Evolutionary conservation across 805 yeast genomes (phyloP), one percentile per base, ranked within the genome.

Genomic region (Alloascoidea africana): DNA sequence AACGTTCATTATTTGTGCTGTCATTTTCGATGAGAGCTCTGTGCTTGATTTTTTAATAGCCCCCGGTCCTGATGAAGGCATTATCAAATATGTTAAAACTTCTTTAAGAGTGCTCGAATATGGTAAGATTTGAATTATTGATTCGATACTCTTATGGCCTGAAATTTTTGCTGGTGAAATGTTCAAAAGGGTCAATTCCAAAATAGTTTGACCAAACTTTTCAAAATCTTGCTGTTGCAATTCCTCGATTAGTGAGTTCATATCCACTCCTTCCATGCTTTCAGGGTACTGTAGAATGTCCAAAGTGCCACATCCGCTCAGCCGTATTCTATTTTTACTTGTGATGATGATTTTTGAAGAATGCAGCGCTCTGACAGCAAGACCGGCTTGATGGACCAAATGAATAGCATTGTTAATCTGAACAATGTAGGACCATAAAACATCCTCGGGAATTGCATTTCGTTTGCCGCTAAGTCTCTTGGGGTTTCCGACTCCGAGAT

Each of bases 281-380:
- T 64, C 65, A 41, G 52, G 64, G n/a, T 23, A 23, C 8, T 66
- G 54, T 16, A 86, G 49, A 4, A 86, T 70, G 55, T 85, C 94
- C 41, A 65, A 58, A 13, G 79, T 68, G 2, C 87, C 95, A 47
- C 77, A 68, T 17, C 81, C 73, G 4, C 81, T 70, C 11, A 89
- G 51, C 39, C 89, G 70, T 14, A 86, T 63, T 44, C 95, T 65
- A 44, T 76, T 76, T 43, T 73, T 70, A 40, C 74, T 73, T 1
- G 94, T 79, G 1, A 84, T 67, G 32, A 89, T 66, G 17, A 91
- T 70, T 46, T 82, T 83, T 23, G 75, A 68, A 44, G 77, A 65
- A 40, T 78, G 72, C 13, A 82, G 53, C 0, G 71, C 56, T 37
- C 89, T 69, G 2, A 78, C 78, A 2, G 76, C 67, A 37, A 89